These are phyloP conservation scores for Populus simonii DNA, from an alignment of 345 rosid genomes.

Conservation along the genomic window DNA sequence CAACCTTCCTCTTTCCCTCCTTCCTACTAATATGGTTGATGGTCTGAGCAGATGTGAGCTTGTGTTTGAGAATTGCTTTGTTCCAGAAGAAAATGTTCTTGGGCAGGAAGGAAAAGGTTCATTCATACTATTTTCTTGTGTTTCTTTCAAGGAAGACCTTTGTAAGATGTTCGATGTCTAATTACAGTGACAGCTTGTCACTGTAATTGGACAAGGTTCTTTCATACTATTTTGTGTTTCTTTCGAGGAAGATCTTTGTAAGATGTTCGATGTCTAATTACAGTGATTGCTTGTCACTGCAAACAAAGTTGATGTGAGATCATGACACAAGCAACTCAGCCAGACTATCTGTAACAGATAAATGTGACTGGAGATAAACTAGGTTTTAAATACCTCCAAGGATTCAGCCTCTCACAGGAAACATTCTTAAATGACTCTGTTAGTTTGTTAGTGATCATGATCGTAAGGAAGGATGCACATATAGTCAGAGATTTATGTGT, in stretches of 20 bases:
- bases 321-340: background rate
- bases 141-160: background rate
- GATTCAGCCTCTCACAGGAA: too few species aligned
- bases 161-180: background rate
- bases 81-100: slow-evolving; percentile 84
- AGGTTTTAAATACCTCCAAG: too few species aligned
- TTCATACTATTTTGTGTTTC: slow-evolving; percentile 18
- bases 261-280: background rate
- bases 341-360: background rate
- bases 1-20: slow-evolving; percentile 12
- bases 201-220: slow-evolving; percentile 56
- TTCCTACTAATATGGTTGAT: slow-evolving; percentile 27
- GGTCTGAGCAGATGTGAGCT: slow-evolving; percentile 79
- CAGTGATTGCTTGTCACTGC: background rate
- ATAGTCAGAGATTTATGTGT: too few species aligned
- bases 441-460: too few species aligned
- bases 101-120: slow-evolving; percentile 90
- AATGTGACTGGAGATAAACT: too few species aligned
- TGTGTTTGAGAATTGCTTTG: slow-evolving; percentile 86
- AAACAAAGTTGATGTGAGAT: background rate
- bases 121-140: slow-evolving; percentile 22
- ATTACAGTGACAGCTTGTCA: background rate
- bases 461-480: too few species aligned
- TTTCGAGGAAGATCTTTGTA: background rate
- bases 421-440: too few species aligned